Percentiles rank a stretch among this genome's conserved stretches.
Conservation (phyloP, 257 asterid genomes). For the Penstemon eatonii region DNA sequence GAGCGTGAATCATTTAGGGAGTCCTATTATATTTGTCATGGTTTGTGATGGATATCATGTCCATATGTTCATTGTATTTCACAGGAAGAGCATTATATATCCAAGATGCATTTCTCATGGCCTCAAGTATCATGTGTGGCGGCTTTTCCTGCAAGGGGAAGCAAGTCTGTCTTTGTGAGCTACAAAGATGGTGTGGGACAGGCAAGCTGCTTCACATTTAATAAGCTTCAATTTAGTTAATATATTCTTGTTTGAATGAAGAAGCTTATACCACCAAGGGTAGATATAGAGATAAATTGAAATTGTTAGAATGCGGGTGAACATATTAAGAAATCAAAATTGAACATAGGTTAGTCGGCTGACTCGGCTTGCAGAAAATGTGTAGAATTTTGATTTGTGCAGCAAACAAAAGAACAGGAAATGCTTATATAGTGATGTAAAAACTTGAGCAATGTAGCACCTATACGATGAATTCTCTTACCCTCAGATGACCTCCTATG, state of each 20-base stretch:
- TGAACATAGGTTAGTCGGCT: neutral
- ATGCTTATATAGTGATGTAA: neutral
- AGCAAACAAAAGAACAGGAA: neutral
- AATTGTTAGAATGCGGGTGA: constrained; percentile 1
- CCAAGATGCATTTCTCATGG: constrained; percentile 75
- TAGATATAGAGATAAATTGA: neutral
- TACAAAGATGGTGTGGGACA: constrained; percentile 64
- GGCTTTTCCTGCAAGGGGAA: constrained; percentile 74
- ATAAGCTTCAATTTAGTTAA: neutral
- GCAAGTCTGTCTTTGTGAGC: constrained; percentile 70
- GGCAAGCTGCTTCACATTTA: constrained; percentile 47
- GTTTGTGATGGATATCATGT: constrained; percentile 8
- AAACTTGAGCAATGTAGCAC: neutral
- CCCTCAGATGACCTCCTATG: constrained; percentile 6
- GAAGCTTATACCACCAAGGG: neutral
- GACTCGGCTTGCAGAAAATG: neutral
- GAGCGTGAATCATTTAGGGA: constrained; percentile 4
- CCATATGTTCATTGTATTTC: constrained; percentile 23
- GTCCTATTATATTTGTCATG: neutral
- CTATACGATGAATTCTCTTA: neutral
- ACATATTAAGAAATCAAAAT: constrained; percentile 6
- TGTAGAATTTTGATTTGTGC: neutral
- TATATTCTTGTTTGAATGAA: constrained; percentile 16
- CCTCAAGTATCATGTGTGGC: constrained; percentile 82
- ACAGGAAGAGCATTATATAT: constrained; percentile 86